Evolutionary conservation across 139 green algal genomes (phyloP), one percentile per base, ranked within the genome.

Genomic region (Mesotaenium endlicherianum): DNA sequence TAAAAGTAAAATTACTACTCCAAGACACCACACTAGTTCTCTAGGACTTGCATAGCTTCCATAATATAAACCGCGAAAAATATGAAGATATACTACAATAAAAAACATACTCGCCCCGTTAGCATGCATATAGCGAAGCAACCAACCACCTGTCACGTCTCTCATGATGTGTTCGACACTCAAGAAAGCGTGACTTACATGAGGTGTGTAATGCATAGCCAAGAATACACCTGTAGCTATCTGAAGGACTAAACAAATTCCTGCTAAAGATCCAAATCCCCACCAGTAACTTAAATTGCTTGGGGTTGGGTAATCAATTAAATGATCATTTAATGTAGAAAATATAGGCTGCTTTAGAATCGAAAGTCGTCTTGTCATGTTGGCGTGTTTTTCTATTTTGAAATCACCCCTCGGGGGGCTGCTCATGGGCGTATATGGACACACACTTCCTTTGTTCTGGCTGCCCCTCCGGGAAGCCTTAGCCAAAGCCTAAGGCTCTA

Each of bases 41-140:
- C n/a, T n/a, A n/a, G n/a, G n/a, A n/a, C n/a, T n/a, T n/a, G n/a
- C n/a, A n/a, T n/a, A n/a, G n/a, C n/a, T n/a, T n/a, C n/a, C n/a
- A n/a, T n/a, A n/a, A n/a, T n/a, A n/a, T n/a, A n/a, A n/a, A n/a
- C n/a, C n/a, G 82, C 91, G 88, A 44, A 94, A 93, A 43, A 91
- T 88, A 69, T 93, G 91, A 45, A 92, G 67, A 67, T 92, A 92
- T 67, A 93, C 89, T 41, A 91, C 89, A 77, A 90, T 79, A 71
- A 93, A 92, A 83, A 93, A 92, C 71, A 93, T 88, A 84, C 79
- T 90, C 40, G 88, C 88, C 36, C 91, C 91, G 75, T 93, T 93
- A 31, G 90, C 90, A n/a, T n/a, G n/a, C n/a, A n/a, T n/a, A n/a
- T n/a, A n/a, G n/a, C n/a, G n/a, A n/a, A n/a, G n/a, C n/a, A n/a